These are phyloP conservation scores for Lipomyces anomalus DNA, from an alignment of 805 yeast species.

Conservation along the genomic window DNA sequence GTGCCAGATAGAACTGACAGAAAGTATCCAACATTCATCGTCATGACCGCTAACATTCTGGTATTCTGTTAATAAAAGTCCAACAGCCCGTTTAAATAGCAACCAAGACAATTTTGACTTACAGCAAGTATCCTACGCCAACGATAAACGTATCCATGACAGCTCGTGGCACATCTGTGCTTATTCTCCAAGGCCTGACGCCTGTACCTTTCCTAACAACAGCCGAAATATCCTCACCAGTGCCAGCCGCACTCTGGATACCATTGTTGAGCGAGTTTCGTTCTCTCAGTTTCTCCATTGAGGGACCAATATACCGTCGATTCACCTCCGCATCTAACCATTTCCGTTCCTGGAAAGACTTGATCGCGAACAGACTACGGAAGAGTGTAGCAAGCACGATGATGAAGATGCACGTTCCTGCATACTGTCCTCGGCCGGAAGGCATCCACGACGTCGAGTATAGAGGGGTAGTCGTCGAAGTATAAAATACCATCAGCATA, in stretches of 20 bases:
- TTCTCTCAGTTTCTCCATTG: not conserved
- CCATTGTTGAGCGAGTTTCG: not conserved
- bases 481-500: conserved; percentile 29
- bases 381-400: conserved; percentile 27
- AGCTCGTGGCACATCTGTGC: conserved; percentile 25
- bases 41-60: conserved; percentile 30
- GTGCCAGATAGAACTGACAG: conserved; percentile 29
- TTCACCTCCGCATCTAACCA: too few relatives aligned
- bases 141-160: conserved; percentile 19
- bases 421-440: conserved; percentile 27
- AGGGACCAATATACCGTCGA: not conserved
- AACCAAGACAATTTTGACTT: too few relatives aligned
- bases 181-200: conserved; percentile 25
- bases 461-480: conserved; percentile 22
- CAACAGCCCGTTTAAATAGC: too few relatives aligned
- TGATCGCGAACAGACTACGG: conserved; percentile 20
- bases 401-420: conserved; percentile 30
- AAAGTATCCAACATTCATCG: conserved; percentile 30
- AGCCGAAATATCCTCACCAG: not conserved
- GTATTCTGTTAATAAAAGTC: not conserved
- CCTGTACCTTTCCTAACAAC: too few relatives aligned
- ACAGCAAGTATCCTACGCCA: conserved; percentile 25
- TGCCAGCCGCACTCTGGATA: not conserved
- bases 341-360: too few relatives aligned
- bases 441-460: conserved; percentile 29